phyloP scores from a whole-genome alignment of 2,329 filamentous ascomycete genomes.

The Talaromyces islandicus region DNA sequence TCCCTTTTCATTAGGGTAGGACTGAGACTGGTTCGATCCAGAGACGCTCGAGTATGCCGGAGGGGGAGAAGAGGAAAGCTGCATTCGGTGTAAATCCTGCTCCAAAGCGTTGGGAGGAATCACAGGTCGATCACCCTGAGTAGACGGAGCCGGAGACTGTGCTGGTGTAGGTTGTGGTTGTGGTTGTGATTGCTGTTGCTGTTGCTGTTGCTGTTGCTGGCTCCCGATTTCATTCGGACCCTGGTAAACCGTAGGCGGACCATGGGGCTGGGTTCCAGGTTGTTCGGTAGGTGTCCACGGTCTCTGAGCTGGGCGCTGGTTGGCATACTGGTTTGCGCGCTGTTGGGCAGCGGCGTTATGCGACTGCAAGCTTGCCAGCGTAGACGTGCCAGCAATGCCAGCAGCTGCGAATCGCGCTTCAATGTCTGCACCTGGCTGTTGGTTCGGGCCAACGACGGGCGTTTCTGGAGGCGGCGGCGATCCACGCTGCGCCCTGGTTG shows the following conservation, averaged over 20 bases:
- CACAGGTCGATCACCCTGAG: slow-evolving; percentile 8
- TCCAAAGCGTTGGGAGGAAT: slow-evolving; percentile 68
- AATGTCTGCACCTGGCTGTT: slow-evolving; percentile 70
- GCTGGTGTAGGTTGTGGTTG: slow-evolving; percentile 15
- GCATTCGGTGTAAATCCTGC: slow-evolving; percentile 78
- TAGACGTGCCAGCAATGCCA: slow-evolving; percentile 80
- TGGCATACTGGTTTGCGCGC: slow-evolving; percentile 70
- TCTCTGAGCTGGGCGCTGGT: slow-evolving; percentile 46
- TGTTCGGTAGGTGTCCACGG: slow-evolving; percentile 95
- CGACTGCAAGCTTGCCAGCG: slow-evolving; percentile 66
- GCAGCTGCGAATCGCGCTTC: slow-evolving; percentile 87
- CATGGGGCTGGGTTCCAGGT: slow-evolving; percentile 79
- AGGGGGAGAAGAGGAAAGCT: slow-evolving; percentile 74
- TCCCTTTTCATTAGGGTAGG: slow-evolving; percentile 75
- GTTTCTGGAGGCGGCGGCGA: slow-evolving; percentile 95
- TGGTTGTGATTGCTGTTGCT: slow-evolving; percentile 15
- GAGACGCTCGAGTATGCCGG: slow-evolving; percentile 87
- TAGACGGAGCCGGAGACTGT: slow-evolving; percentile 14
- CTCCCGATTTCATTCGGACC: slow-evolving; percentile 62
- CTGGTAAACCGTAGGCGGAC: slow-evolving; percentile 86
- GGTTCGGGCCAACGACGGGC: slow-evolving; percentile 67
- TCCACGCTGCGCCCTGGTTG: slow-evolving; percentile 82
- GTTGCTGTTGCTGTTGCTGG: slow-evolving; percentile 30
- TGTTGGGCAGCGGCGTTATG: slow-evolving; percentile 79
- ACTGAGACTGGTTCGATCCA: slow-evolving; percentile 42